These are phyloP conservation scores for Stentor roeselii DNA, from an alignment of 73 alveolate genomes.

Conservation along the genomic window DNA sequence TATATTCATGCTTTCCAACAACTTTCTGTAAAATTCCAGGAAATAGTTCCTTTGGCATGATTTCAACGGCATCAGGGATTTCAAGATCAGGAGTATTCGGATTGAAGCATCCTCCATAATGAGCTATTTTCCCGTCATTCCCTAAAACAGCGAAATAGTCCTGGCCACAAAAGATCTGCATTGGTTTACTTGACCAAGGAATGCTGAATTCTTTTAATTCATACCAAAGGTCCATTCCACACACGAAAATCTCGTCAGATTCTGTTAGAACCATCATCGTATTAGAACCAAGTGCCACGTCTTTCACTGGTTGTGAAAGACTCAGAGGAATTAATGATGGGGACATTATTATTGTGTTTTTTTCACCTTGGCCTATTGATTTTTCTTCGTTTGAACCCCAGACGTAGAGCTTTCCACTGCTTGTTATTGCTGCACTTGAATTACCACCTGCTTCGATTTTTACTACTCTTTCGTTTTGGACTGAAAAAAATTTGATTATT, in stretches of 20 bases:
- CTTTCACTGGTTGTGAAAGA: not conserved
- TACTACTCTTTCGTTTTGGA: not conserved
- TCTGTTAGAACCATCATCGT: not conserved
- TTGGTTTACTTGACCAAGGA: not conserved
- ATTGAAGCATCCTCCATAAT: conserved; percentile 4
- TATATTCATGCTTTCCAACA: not conserved
- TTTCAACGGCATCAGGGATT: not conserved
- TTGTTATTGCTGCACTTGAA: conserved; percentile 24
- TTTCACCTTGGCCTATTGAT: not conserved
- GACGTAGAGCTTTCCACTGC: not conserved
- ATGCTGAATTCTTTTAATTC: not conserved
- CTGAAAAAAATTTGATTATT: not conserved
- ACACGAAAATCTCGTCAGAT: not conserved
- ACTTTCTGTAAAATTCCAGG: not conserved
- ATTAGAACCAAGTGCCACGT: not conserved
- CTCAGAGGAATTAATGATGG: not conserved
- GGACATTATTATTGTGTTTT: not conserved
- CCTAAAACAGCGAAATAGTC: conserved; percentile 14
- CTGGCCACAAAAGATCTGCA: not conserved
- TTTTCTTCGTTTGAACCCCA: not conserved
- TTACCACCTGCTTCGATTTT: not conserved
- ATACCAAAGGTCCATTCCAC: not conserved
- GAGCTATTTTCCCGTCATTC: not conserved
- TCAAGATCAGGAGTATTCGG: not conserved
- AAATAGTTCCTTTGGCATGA: not conserved